Conservation (phyloP, 1,284 basidiomycete genomes). For the Austroboletus novae-zelandiae region DNA sequence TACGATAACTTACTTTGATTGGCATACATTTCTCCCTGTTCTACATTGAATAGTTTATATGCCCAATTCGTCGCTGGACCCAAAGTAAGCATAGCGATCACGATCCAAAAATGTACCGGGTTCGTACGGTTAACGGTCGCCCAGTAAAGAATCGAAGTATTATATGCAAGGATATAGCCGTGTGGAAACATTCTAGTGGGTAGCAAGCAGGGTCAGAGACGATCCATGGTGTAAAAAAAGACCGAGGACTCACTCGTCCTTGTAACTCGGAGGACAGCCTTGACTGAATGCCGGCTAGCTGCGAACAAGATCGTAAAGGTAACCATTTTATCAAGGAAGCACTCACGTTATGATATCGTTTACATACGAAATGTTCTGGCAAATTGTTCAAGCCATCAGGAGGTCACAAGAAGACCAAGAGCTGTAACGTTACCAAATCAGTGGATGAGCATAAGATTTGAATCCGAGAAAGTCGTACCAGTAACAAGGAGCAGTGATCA, state of each 20-base stretch:
- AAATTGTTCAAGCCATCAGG: constrained; percentile 31
- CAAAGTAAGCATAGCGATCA: background rate
- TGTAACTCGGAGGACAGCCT: constrained; percentile 19
- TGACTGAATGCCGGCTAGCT: constrained; percentile 25
- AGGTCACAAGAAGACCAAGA: constrained; percentile 35
- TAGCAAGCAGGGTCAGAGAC: constrained; percentile 4
- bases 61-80: constrained; percentile 21
- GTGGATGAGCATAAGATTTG: background rate
- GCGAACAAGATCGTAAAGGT: background rate
- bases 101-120: background rate
- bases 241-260: constrained; percentile 10
- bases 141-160: constrained; percentile 28
- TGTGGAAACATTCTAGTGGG: constrained; percentile 20
- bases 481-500: constrained; percentile 21
- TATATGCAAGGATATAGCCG: constrained; percentile 15
- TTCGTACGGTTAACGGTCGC: constrained; percentile 25
- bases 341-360: constrained; percentile 6
- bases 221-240: background rate
- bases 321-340: background rate
- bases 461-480: constrained; percentile 16
- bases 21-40: constrained; percentile 11
- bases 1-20: constrained; percentile 5
- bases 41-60: constrained; percentile 13
- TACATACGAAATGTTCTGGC: constrained; percentile 12
- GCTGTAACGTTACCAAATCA: constrained; percentile 5